Percentiles rank a stretch among this genome's conserved stretches.
Conservation (phyloP, 129 eudicot species). For the Logfia minima region DNA sequence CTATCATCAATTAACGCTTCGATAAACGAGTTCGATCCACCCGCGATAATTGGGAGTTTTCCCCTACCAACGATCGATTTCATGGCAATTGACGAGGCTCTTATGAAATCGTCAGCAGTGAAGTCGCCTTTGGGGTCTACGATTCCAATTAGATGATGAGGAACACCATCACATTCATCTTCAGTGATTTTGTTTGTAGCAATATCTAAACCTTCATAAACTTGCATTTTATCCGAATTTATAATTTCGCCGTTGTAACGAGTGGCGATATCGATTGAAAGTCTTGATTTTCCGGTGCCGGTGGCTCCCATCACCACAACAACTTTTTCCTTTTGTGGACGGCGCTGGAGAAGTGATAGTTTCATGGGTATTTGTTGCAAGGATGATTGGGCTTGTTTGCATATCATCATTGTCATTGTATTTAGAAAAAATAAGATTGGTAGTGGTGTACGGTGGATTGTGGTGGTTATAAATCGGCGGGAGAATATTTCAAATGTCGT, state of each 20-base stretch:
- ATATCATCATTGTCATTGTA: conserved; percentile 37
- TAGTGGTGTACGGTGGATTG: neutral
- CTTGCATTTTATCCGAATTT: conserved; percentile 91
- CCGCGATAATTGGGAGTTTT: conserved; percentile 74
- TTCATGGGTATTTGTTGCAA: conserved; percentile 38
- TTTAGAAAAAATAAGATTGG: neutral
- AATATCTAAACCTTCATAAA: conserved; percentile 67
- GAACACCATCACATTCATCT: conserved; percentile 56
- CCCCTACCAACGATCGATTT: conserved; percentile 46
- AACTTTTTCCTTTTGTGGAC: conserved; percentile 57
- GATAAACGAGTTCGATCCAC: conserved; percentile 84
- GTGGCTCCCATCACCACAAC: conserved; percentile 91
- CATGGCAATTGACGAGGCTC: conserved; percentile 53
- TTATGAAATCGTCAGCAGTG: conserved; percentile 45
- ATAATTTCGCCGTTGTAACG: conserved; percentile 60
- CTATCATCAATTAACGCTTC: conserved; percentile 62
- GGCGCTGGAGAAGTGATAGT: conserved; percentile 30
- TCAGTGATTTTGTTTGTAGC: conserved; percentile 71
- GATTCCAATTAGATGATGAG: conserved; percentile 81
- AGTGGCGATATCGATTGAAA: conserved; percentile 71
- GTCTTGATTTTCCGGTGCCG: conserved; percentile 83
- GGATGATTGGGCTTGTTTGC: conserved; percentile 46
- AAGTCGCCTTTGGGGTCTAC: conserved; percentile 54
- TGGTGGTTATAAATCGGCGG: conserved; percentile 4
- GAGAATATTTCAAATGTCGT: conserved; percentile 23